A percentile compares a stretch with the other conserved stretches of the same genome.
phyloP scores from a whole-genome alignment of 306 rosid genomes.

The Oemleria cerasiformis region DNA sequence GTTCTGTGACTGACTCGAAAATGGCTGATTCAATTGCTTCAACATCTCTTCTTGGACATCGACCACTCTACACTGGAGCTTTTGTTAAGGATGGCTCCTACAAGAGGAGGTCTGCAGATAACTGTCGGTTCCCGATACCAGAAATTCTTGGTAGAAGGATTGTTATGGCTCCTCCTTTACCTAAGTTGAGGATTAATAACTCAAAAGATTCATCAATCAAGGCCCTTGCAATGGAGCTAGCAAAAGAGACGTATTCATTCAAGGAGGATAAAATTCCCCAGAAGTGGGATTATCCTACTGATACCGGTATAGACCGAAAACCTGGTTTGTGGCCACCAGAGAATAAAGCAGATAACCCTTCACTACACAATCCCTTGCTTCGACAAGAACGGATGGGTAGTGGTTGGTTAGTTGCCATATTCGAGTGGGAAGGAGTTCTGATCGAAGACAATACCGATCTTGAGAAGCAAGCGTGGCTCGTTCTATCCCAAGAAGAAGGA shows the following conservation, averaged over 20 bases:
- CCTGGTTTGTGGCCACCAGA: slow-evolving; percentile 86
- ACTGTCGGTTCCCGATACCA: slow-evolving; percentile 31
- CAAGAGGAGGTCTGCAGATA: slow-evolving; percentile 45
- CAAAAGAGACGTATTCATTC: slow-evolving; percentile 67
- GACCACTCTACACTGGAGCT: slow-evolving; percentile 55
- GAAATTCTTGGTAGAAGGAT: slow-evolving; percentile 54
- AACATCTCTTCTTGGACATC: slow-evolving; percentile 65
- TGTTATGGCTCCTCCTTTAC: slow-evolving; percentile 39
- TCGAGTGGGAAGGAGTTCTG: slow-evolving; percentile 96
- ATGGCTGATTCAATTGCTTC: slow-evolving; percentile 92
- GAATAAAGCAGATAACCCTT: slow-evolving; percentile 77
- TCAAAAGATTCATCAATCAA: slow-evolving; percentile 38
- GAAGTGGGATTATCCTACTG: slow-evolving; percentile 49
- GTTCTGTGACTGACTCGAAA: background rate
- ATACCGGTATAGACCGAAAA: slow-evolving; percentile 53
- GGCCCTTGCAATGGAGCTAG: slow-evolving; percentile 74
- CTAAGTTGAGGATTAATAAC: slow-evolving; percentile 34
- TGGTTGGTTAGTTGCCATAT: slow-evolving; percentile 94
- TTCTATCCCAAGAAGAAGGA: slow-evolving; percentile 84
- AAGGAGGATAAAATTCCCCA: slow-evolving; percentile 63
- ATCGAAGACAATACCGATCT: slow-evolving; percentile 76
- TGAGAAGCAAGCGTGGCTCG: slow-evolving; percentile 86
- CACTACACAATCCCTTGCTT: slow-evolving; percentile 78
- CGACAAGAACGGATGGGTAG: slow-evolving; percentile 96
- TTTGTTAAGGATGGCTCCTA: slow-evolving; percentile 38